Base-by-base conservation (phyloP, 1,139 yeast species). In the Candida buenavistaensis region DNA sequence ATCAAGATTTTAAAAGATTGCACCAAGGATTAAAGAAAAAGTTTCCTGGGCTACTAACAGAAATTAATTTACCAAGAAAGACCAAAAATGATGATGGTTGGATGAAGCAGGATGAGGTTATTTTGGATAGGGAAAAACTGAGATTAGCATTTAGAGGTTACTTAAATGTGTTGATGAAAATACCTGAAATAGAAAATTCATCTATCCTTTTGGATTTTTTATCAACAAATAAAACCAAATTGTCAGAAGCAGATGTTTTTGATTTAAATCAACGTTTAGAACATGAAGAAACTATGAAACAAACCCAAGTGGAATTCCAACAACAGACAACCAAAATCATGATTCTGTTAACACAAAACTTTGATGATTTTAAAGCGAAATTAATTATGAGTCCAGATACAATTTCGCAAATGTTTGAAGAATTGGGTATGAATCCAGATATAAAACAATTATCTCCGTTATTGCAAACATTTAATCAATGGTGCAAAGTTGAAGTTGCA, bases 401-500 rank as follows among this genome's bases (percentile, higher is more conserved):
- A 2, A 53, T 82, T 23, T 61, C 67, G 7, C 59, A 64, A 16
- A 52, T 84, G n/a, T 82, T 84, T 46, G 50, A 64, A 28, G 95
- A 87, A 48, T 65, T 90, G 23, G 82, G 83, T 29, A 57, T 59
- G 1, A 72, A 78, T 28, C 58, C 67, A 1, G 64, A 64, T 14
- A 70, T 85, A n/a, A 62, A 63, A 16, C 77, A 82, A n/a, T 64
- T 88, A 36, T 78, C 92, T 3, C 82, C 85, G 2, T 68, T 83
- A 32, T 64, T 89, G 34, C 69, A 69, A 44, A 75, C 85, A 29
- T 83, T 89, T 44, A 69, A 87, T 28, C 87, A 86, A 44, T 83
- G 96, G 88, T 76, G 83, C 43, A 79, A 86, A 40, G 75, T 89
- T 14, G 94, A 89, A 52, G 62, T 87, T 14, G 87, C 96, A 0